Conservation (phyloP, 192 early-diverging fungal genomes). For the Coemansia reversa region DNA sequence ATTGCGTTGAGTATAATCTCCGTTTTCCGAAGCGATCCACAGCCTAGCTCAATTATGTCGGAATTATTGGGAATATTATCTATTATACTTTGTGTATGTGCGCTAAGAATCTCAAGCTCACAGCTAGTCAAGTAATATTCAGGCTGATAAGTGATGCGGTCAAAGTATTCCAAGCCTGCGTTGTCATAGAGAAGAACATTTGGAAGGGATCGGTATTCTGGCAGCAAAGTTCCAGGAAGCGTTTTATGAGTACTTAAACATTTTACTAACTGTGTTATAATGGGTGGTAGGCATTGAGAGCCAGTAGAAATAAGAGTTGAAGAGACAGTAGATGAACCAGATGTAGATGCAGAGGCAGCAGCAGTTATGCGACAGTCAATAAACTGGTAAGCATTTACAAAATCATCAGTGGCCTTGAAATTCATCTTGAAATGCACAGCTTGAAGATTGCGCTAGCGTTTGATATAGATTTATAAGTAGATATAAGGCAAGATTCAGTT, state of each 20-base stretch:
- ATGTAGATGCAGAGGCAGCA: background rate
- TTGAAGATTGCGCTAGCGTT: no score
- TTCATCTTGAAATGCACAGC: no score
- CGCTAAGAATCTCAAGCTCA: conserved; percentile 79
- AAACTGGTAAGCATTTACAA: conserved; percentile 17
- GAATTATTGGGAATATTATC: conserved; percentile 65
- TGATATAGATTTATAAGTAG: no score
- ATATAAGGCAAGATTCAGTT: no score
- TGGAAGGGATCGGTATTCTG: conserved; percentile 52
- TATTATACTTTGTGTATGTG: conserved; percentile 61
- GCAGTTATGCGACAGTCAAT: conserved; percentile 26
- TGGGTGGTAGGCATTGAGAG: conserved; percentile 15
- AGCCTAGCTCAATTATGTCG: conserved; percentile 84
- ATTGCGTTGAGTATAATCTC: conserved; percentile 76
- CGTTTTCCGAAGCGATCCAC: conserved; percentile 89
- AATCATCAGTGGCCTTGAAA: no score
- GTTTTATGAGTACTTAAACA: conserved; percentile 19
- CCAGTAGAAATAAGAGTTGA: background rate
- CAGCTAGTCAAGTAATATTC: conserved; percentile 88
- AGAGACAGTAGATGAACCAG: no score
- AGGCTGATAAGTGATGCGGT: conserved; percentile 80
- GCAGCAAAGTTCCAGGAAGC: conserved; percentile 16
- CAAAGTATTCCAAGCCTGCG: conserved; percentile 81
- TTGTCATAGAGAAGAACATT: conserved; percentile 86
- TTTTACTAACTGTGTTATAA: conserved; percentile 23